A percentile compares a stretch with the other conserved stretches of the same genome.
These are phyloP conservation scores for Globisporangium nunn DNA, from an alignment of 352 stramenopile species.

Conservation along the genomic window DNA sequence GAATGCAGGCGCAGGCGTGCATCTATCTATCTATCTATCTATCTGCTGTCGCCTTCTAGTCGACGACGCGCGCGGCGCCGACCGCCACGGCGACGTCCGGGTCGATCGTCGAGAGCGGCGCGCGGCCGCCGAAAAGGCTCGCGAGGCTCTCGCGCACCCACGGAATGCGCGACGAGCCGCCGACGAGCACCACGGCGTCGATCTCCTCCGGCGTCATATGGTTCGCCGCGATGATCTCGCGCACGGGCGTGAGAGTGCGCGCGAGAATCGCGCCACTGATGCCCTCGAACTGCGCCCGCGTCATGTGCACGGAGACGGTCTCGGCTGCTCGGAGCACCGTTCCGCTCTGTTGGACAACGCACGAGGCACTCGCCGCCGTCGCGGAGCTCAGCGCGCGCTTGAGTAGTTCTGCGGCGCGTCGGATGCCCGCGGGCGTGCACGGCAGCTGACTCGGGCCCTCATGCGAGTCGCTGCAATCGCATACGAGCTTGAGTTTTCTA, in stretches of 20 bases:
- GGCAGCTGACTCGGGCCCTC: constrained; percentile 22
- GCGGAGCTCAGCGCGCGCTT: constrained; percentile 43
- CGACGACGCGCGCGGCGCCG: constrained; percentile 44
- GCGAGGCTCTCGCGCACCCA: constrained; percentile 44
- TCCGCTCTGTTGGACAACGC: constrained; percentile 16
- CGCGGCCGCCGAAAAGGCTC: constrained; percentile 36
- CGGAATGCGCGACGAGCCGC: constrained; percentile 93
- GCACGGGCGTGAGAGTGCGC: constrained; percentile 47
- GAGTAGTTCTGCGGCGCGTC: constrained; percentile 40
- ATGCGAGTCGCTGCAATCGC: constrained; percentile 3
- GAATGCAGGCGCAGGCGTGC: constrained; percentile 2
- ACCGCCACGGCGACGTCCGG: constrained; percentile 63
- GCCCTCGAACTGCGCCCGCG: constrained; percentile 36
- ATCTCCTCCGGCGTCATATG: constrained; percentile 71
- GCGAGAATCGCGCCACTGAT: constrained; percentile 39
- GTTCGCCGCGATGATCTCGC: constrained; percentile 45
- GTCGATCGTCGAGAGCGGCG: constrained; percentile 49
- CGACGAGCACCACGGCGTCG: constrained; percentile 93
- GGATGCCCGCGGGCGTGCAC: constrained; percentile 47
- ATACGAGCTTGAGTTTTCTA: neutral
- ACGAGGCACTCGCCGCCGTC: constrained; percentile 20
- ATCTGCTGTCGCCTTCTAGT: constrained; percentile 18
- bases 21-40: neutral
- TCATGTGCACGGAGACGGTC: constrained; percentile 21
- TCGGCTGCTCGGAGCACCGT: neutral